A percentile compares a stretch with the other conserved stretches of the same genome.
phyloP scores from a whole-genome alignment of 305 asterid species.

The Fraxinus ornus region DNA sequence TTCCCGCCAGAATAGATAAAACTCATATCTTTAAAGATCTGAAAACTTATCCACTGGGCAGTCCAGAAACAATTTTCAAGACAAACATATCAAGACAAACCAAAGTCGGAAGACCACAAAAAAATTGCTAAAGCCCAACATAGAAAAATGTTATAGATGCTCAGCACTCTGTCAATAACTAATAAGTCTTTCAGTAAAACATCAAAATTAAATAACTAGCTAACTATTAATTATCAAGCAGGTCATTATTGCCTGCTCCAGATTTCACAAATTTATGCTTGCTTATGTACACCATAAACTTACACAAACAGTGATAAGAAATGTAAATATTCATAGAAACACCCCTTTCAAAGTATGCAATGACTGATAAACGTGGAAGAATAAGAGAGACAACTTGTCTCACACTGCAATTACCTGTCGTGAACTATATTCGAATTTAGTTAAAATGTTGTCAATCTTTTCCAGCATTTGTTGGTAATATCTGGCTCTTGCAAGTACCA shows the following conservation, averaged over 20 bases:
- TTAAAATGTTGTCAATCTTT: constrained; percentile 53
- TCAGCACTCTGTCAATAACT: constrained; percentile 15
- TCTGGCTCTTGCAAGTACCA: constrained; percentile 59
- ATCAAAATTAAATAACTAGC: constrained; percentile 17
- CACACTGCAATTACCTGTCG: constrained; percentile 52
- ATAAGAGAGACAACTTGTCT: constrained; percentile 4
- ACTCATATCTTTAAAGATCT: constrained; percentile 6
- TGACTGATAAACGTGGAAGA: constrained; percentile 19
- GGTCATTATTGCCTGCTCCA: constrained; percentile 3
- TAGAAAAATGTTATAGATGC: not conserved
- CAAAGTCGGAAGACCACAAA: constrained; percentile 7
- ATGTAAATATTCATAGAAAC: constrained; percentile 17
- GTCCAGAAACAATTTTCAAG: constrained; percentile 16
- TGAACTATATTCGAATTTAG: constrained; percentile 60
- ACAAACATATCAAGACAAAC: constrained; percentile 19
- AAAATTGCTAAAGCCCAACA: not conserved
- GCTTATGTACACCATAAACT: constrained; percentile 4
- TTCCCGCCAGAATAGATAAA: constrained; percentile 9
- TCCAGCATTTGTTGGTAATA: constrained; percentile 73
- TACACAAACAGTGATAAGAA: constrained; percentile 10
- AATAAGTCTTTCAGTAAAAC: constrained; percentile 16
- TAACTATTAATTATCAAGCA: constrained; percentile 23
- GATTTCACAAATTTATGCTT: constrained; percentile 14
- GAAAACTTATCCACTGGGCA: constrained; percentile 24
- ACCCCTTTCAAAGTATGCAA: constrained; percentile 5